A percentile compares a stretch with the other conserved stretches of the same genome.
phyloP scores from a whole-genome alignment of 768 basidiomycete genomes.

The Panaeolus papilionaceus region DNA sequence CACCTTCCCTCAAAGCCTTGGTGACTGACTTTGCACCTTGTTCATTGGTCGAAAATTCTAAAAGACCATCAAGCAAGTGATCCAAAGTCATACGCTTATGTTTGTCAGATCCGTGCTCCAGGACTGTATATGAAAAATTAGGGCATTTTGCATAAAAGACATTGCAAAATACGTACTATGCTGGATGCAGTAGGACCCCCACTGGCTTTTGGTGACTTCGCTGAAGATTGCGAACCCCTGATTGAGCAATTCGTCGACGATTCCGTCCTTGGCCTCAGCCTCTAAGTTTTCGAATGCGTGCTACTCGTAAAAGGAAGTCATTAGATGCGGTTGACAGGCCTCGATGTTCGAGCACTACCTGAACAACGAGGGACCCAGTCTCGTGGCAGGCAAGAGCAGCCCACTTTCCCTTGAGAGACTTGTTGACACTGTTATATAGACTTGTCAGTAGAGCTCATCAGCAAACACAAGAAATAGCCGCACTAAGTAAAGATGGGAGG shows the following conservation, averaged over 20 bases:
- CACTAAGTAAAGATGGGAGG: slow-evolving; percentile 90
- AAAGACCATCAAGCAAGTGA: slow-evolving; percentile 75
- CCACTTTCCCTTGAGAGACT: slow-evolving; percentile 88
- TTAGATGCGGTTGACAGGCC: neutral
- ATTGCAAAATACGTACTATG: slow-evolving; percentile 62
- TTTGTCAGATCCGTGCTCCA: slow-evolving; percentile 83
- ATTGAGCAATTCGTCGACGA: slow-evolving; percentile 83
- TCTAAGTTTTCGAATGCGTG: slow-evolving; percentile 89
- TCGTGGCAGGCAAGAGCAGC: slow-evolving; percentile 89
- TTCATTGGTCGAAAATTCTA: slow-evolving; percentile 81
- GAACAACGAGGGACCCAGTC: slow-evolving; percentile 87
- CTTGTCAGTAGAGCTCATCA: neutral
- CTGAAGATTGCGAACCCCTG: slow-evolving; percentile 70
- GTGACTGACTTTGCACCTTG: slow-evolving; percentile 89
- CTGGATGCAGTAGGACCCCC: slow-evolving; percentile 89
- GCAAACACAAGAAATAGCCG: slow-evolving; percentile 32
- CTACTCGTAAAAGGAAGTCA: slow-evolving; percentile 36
- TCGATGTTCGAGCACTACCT: slow-evolving; percentile 50
- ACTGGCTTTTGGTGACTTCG: slow-evolving; percentile 86
- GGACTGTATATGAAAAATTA: slow-evolving; percentile 48
- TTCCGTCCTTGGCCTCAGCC: slow-evolving; percentile 82
- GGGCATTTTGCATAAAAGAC: neutral
- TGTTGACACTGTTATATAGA: slow-evolving; percentile 69
- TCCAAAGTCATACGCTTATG: slow-evolving; percentile 81
- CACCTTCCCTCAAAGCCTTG: slow-evolving; percentile 87